Evolutionary conservation across 2,329 filamentous ascomycete species (phyloP), one percentile per base, ranked within the genome.

Genomic region (Didymosphaeria variabile): DNA sequence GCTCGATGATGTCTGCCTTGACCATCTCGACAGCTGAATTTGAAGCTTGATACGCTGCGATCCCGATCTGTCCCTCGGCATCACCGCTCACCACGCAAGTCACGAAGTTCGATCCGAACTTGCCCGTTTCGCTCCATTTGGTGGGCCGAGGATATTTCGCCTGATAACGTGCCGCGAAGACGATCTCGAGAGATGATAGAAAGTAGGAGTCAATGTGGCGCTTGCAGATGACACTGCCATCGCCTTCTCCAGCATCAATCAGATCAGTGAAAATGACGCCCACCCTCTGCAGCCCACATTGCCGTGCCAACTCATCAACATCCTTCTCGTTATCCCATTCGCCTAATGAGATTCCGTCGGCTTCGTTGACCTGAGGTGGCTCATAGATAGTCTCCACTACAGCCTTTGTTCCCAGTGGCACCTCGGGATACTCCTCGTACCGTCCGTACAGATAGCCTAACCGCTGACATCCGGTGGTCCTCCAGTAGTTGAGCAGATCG

Each of bases 1-100:
- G 92, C 77, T 99, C 95, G 62, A 99, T 88, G 66, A 99, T 94
- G 71, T 98, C 92, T 42, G 95, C 94, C 64, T 91, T 87, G 29
- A 97, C 92, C 95, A 99, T 99, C 78, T 99, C 95, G 5, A 97
- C 93, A 0, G 94, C 93, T 17, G 95, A 91, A 69, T 97, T 97
- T 0, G 94, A 97, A 65, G 93, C 94, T 79, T 99, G 95, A 73
- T 98, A 99, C 0, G 94, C 89, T 4, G 93, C 92, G 63, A 99
- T 92, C 19, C 90, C 86, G 67, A 99, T 98, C 65, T 93, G 89
- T 58, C 94, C 93, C 52, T 92, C 84, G 65, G 95, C 92, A 71
- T 98, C 94, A 50, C 94, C 94, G n/a, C 92, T 94, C 62, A 99
- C 86, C 46, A 99, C 89, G 78, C 95, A 99, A 0, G 95, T 98